A percentile compares a stretch with the other conserved stretches of the same genome.
phyloP scores from a whole-genome alignment of 257 asterid genomes.

The Galeopsis tetrahit region DNA sequence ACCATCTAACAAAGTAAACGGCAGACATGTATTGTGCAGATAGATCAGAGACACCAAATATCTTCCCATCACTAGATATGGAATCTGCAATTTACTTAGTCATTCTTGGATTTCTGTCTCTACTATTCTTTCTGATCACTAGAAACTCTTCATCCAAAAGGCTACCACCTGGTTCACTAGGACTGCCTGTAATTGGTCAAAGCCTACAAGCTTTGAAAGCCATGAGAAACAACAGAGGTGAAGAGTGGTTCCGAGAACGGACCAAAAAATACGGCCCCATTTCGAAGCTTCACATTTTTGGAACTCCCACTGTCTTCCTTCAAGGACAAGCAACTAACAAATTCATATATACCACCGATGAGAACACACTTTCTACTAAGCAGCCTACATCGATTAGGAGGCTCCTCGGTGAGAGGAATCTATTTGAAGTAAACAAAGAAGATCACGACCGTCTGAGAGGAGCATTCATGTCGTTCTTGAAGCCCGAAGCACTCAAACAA shows the following conservation, averaged over 20 bases:
- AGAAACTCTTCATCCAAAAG: neutral
- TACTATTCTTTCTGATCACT: neutral
- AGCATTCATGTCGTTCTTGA: conserved; percentile 23
- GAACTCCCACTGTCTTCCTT: conserved; percentile 14
- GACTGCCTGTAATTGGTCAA: conserved; percentile 19
- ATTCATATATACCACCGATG: conserved; percentile 16
- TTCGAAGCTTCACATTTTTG: conserved; percentile 26
- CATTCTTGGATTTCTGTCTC: neutral
- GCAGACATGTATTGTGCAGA: too few relatives aligned
- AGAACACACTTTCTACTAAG: neutral
- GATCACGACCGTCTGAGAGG: conserved; percentile 26
- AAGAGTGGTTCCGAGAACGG: conserved; percentile 22
- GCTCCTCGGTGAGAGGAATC: conserved; percentile 20
- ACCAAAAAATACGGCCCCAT: conserved; percentile 31
- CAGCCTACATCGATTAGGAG: conserved; percentile 18
- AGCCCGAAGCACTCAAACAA: conserved; percentile 35
- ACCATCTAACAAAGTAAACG: too few relatives aligned
- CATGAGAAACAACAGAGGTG: conserved; percentile 16
- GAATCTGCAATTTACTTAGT: neutral
- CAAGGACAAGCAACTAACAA: conserved; percentile 22
- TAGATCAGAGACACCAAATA: neutral
- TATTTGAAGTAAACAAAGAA: neutral
- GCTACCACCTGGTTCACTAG: conserved; percentile 21
- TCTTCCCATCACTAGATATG: neutral
- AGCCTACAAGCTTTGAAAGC: conserved; percentile 4